phyloP scores from a whole-genome alignment of 2,329 filamentous ascomycete genomes.

The Cryphonectria parasitica region DNA sequence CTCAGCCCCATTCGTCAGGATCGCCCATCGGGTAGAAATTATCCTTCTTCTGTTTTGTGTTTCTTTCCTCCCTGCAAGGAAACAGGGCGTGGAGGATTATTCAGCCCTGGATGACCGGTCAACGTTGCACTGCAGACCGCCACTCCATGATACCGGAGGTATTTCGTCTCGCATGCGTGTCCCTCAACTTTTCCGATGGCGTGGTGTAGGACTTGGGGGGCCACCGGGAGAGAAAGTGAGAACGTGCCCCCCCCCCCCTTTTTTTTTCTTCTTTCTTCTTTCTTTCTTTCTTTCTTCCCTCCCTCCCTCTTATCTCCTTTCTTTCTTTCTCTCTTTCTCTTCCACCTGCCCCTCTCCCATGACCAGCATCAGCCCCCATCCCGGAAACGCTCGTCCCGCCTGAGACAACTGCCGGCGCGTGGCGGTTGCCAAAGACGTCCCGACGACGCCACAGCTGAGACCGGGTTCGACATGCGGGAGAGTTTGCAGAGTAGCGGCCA shows the following conservation, averaged over 20 bases:
- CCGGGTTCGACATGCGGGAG: constrained; percentile 37
- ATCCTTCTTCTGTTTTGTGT: too few relatives aligned
- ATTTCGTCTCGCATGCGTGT: background rate
- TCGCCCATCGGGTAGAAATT: background rate
- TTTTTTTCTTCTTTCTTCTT: too few relatives aligned
- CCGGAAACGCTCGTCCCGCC: background rate
- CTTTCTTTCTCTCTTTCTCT: background rate
- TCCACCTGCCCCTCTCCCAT: background rate
- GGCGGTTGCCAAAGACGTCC: constrained; percentile 10
- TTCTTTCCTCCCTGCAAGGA: too few relatives aligned
- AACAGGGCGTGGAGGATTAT: background rate
- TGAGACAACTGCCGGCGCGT: constrained; percentile 10
- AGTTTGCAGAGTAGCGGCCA: background rate
- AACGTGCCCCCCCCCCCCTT: background rate
- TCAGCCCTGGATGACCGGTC: constrained; percentile 1
- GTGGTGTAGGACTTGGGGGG: background rate
- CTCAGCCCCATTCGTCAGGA: background rate
- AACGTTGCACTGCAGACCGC: constrained; percentile 7
- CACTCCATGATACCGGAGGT: background rate
- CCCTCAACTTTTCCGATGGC: background rate
- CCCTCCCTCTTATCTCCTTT: too few relatives aligned
- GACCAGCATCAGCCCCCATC: background rate
- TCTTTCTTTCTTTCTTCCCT: background rate
- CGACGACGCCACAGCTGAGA: constrained; percentile 10
- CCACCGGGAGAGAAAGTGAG: background rate